These are phyloP conservation scores for Nicotiana paniculata DNA, from an alignment of 257 asterid genomes.

Conservation along the genomic window DNA sequence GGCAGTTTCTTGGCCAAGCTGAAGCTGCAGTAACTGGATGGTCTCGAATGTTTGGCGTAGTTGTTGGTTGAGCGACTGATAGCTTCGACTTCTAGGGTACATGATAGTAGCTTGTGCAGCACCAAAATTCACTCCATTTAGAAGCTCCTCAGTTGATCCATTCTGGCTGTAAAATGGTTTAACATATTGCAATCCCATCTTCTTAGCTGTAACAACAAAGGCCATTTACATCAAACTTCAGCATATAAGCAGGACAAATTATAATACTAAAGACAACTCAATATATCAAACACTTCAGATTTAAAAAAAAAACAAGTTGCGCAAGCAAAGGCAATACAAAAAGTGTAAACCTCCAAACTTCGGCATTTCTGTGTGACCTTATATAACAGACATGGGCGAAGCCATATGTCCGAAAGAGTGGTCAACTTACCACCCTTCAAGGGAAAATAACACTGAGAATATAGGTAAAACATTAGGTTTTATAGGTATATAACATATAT, in stretches of 20 bases:
- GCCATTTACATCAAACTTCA: not conserved
- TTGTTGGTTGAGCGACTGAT: constrained; percentile 61
- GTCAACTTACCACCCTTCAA: too few species aligned
- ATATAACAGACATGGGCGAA: not conserved
- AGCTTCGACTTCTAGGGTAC: constrained; percentile 32
- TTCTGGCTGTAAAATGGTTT: constrained; percentile 58
- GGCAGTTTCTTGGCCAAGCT: constrained; percentile 41
- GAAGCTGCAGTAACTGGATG: constrained; percentile 52
- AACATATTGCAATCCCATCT: constrained; percentile 42
- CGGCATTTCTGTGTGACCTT: not conserved
- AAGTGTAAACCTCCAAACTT: not conserved
- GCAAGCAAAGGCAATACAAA: not conserved
- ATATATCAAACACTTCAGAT: not conserved
- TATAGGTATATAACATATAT: too few species aligned
- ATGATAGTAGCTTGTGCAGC: constrained; percentile 54
- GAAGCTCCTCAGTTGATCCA: constrained; percentile 37
- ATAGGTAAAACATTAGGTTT: too few species aligned
- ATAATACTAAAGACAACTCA: not conserved
- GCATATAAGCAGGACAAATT: not conserved
- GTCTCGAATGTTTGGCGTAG: constrained; percentile 52
- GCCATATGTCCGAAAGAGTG: too few species aligned
- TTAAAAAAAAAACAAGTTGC: not conserved
- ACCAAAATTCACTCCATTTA: constrained; percentile 50
- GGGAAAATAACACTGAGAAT: too few species aligned
- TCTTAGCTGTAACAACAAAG: constrained; percentile 38